Evolutionary conservation across 352 stramenopile species (phyloP).

Genomic region (Phytophthora foliorum): DNA sequence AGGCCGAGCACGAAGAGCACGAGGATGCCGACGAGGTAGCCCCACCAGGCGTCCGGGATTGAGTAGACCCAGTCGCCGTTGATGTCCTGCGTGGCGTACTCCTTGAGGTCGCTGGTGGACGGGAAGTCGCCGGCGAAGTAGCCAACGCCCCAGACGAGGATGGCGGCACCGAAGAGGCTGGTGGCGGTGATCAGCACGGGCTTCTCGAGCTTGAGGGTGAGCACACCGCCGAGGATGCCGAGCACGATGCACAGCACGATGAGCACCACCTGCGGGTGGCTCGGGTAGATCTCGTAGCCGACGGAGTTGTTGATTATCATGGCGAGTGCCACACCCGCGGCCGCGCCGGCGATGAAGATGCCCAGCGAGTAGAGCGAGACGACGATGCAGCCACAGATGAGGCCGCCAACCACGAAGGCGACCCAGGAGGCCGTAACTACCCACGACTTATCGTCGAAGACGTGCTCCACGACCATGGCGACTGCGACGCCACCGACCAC

Average conservation of each 20-base stretch:
- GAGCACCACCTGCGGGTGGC: constrained; percentile 55
- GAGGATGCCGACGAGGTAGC: constrained; percentile 59
- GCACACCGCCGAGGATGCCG: constrained; percentile 45
- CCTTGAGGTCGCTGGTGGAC: constrained; percentile 57
- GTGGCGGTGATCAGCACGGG: constrained; percentile 63
- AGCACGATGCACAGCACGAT: constrained; percentile 57
- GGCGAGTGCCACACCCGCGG: constrained; percentile 60
- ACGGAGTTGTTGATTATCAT: constrained; percentile 64
- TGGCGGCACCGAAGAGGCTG: constrained; percentile 56
- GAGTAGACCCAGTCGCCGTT: constrained; percentile 63
- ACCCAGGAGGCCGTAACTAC: constrained; percentile 68
- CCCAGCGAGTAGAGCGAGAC: constrained; percentile 59
- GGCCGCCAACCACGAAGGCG: constrained; percentile 59
- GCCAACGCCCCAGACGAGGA: constrained; percentile 66
- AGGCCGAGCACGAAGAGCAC: constrained; percentile 64
- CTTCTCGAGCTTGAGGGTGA: constrained; percentile 63
- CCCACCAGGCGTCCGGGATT: constrained; percentile 72
- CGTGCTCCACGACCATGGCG: constrained; percentile 48
- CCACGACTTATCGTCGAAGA: constrained; percentile 60
- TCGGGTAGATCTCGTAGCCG: constrained; percentile 65
- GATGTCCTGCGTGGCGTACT: constrained; percentile 43
- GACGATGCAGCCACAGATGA: constrained; percentile 57
- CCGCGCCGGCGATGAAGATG: constrained; percentile 67
- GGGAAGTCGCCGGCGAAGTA: constrained; percentile 76
- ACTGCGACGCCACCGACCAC: constrained; percentile 55